Evolutionary conservation across 441 rosid species (phyloP).

Genomic region (Croton setiger): DNA sequence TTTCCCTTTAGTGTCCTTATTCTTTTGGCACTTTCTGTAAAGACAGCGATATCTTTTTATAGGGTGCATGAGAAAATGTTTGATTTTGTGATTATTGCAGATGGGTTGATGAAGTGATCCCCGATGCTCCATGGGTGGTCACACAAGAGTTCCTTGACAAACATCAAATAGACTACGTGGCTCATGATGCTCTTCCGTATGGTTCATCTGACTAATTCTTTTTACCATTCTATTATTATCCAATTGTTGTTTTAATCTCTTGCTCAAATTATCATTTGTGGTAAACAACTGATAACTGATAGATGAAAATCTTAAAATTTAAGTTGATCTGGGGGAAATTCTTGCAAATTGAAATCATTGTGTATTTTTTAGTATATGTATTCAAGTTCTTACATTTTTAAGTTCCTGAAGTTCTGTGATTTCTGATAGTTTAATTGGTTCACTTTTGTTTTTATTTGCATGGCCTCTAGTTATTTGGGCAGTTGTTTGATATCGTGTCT

Average conservation of each 20-base stretch:
- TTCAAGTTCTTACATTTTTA: neutral
- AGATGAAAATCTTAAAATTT: neutral
- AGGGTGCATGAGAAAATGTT: neutral
- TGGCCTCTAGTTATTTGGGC: neutral
- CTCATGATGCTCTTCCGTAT: slow-evolving; percentile 94
- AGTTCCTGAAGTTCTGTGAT: neutral
- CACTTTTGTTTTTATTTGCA: neutral
- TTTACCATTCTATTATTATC: neutral
- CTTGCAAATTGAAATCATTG: neutral
- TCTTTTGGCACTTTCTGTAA: neutral
- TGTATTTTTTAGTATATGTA: neutral
- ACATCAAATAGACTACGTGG: slow-evolving; percentile 76
- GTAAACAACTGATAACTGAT: neutral
- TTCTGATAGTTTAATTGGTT: neutral
- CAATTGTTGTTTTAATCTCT: too few relatives aligned
- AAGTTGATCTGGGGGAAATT: neutral
- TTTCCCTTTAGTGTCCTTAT: neutral
- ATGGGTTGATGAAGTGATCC: slow-evolving; percentile 94
- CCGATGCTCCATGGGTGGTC: slow-evolving; percentile 92
- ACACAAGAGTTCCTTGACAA: slow-evolving; percentile 75
- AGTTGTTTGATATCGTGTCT: slow-evolving; percentile 6
- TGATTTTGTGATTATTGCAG: slow-evolving; percentile 30
- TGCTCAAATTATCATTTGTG: neutral
- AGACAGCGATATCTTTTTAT: neutral
- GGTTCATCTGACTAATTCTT: slow-evolving; percentile 16